Evolutionary conservation across 2,329 filamentous ascomycete species (phyloP), one percentile per base, ranked within the genome.

Genomic region (Aspergillus uvarum): DNA sequence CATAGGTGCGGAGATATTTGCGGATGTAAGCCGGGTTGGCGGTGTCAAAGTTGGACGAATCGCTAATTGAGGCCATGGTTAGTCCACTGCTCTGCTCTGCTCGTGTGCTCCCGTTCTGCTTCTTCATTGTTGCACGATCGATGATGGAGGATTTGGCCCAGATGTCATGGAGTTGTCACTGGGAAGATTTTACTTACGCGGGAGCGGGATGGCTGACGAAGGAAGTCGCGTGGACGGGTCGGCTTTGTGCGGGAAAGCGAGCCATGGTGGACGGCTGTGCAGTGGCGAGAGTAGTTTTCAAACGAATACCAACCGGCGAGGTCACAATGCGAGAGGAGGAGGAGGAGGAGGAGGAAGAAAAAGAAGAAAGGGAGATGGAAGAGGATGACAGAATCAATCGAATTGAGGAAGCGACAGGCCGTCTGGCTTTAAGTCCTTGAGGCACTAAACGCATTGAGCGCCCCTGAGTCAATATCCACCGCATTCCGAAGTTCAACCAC

Each of bases 401-500:
- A 59, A 53, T 51, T 24, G 63, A 62, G 38, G 51, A 60, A 48
- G 54, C 51, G 54, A 58, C 64, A 63, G 68, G 60, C 47, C 65
- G 66, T 59, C 63, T 68, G 68, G 60, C 73, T 71, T 72, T 74
- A 74, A 71, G 72, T 72, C 61, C 62, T 51, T 65, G 51, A 44
- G 54, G 68, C 63, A 67, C 66, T 68, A 71, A 35, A 47, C 42
- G 58, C 64, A 72, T 72, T 71, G 68, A 63, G 64, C 59, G 63
- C 70, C 72, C 68, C 67, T 73, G 71, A 68, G 67, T 55, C 69
- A 61, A 67, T 66, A 66, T 69, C 69, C 70, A 71, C 63, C 65
- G 64, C 70, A 72, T 73, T 64, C 71, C 80, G 67, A 82, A 80
- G 62, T 83, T 82, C 62, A 89, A 92, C 72, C 86, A 85, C 61